Percentiles rank a stretch among this genome's conserved stretches.
phyloP scores from a whole-genome alignment of 805 yeast genomes.

The Hanseniaspora hatyaiensis region DNA sequence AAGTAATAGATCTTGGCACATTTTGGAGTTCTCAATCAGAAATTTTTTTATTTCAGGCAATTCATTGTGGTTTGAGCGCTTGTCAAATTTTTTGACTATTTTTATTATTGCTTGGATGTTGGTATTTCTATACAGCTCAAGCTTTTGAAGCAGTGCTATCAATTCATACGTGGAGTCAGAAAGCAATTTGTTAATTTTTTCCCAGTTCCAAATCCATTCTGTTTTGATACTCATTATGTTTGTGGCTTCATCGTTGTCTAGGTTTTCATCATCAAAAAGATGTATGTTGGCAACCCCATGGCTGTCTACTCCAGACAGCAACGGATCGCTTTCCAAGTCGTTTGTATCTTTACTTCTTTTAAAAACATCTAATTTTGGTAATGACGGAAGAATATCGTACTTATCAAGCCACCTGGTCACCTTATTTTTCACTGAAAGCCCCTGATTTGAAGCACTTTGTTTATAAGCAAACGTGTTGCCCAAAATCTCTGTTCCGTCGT shows the following conservation, averaged over 20 bases:
- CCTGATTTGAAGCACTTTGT: neutral
- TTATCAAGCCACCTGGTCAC: slow-evolving; percentile 19
- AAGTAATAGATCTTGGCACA: slow-evolving; percentile 8
- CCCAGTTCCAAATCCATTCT: slow-evolving; percentile 40
- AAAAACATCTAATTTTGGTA: slow-evolving; percentile 21
- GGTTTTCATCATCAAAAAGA: neutral
- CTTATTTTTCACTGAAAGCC: neutral
- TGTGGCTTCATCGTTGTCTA: slow-evolving; percentile 11
- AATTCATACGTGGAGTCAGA: slow-evolving; percentile 56
- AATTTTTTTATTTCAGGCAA: slow-evolving; percentile 19
- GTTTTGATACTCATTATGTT: slow-evolving; percentile 27
- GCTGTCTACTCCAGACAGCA: neutral
- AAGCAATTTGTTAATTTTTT: slow-evolving; percentile 38
- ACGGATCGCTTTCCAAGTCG: neutral
- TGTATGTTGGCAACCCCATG: neutral
- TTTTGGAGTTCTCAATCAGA: slow-evolving; percentile 1
- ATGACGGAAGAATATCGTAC: slow-evolving; percentile 26
- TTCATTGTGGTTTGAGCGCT: slow-evolving; percentile 30
- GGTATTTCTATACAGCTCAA: slow-evolving; percentile 44
- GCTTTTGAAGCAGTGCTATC: slow-evolving; percentile 43
- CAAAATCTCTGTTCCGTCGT: too few relatives aligned
- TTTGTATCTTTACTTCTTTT: neutral
- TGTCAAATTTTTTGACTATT: slow-evolving; percentile 82
- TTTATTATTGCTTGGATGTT: slow-evolving; percentile 85
- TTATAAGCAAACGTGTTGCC: neutral